phyloP scores from a whole-genome alignment of 495 filamentous ascomycete genomes.

The Cercophora scortea region DNA sequence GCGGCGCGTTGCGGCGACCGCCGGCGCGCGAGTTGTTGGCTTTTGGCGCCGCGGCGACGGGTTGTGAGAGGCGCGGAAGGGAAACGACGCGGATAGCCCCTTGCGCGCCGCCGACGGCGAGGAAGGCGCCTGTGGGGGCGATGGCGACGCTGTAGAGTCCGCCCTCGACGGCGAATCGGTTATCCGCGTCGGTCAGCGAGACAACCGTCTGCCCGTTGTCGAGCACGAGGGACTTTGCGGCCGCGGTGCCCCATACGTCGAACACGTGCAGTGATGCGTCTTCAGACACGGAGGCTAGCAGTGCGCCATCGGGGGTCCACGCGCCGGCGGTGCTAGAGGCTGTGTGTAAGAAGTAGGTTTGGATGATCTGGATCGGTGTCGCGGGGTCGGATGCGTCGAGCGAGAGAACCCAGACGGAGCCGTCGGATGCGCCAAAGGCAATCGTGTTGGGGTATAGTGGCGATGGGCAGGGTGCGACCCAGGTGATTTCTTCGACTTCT shows the following conservation, averaged over 20 bases:
- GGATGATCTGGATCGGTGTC: conserved; percentile 64
- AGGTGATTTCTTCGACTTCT: conserved; percentile 94
- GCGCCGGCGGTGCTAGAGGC: conserved; percentile 79
- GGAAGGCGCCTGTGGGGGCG: conserved; percentile 65
- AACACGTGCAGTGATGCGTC: conserved; percentile 86
- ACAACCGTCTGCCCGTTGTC: conserved; percentile 69
- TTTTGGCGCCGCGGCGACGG: conserved; percentile 13
- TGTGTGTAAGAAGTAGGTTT: conserved; percentile 87
- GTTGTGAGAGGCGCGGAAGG: conserved; percentile 62
- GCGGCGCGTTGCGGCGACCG: conserved; percentile 8
- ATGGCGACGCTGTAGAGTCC: conserved; percentile 82
- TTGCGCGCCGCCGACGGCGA: conserved; percentile 79
- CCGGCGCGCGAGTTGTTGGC: no score
- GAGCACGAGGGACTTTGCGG: conserved; percentile 61
- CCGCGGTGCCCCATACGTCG: conserved; percentile 82
- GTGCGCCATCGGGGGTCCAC: conserved; percentile 81
- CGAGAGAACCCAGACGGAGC: conserved; percentile 89
- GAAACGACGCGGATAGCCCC: conserved; percentile 79
- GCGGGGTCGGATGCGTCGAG: conserved; percentile 56
- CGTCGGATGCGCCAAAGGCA: conserved; percentile 86
- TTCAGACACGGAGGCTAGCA: conserved; percentile 85
- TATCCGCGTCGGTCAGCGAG: conserved; percentile 71
- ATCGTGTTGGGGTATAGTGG: conserved; percentile 66
- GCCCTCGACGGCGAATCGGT: conserved; percentile 85
- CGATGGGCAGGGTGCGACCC: conserved; percentile 70